Evolutionary conservation across 108 stramenopile genomes (phyloP), one percentile per base, ranked within the genome.

Genomic region (Fragilariopsis cylindrus): DNA sequence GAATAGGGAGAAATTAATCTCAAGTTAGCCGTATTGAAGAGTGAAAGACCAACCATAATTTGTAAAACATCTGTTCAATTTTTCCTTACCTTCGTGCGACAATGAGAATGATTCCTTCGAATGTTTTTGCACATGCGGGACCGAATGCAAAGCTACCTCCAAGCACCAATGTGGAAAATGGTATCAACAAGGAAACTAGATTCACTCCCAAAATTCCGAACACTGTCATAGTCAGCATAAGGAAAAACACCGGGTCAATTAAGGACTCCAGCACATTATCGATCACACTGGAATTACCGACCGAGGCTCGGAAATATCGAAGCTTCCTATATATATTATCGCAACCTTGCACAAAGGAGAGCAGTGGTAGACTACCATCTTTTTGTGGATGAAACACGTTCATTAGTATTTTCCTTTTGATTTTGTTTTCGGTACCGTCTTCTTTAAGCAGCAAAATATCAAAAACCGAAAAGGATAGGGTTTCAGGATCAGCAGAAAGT

Each of bases 111-210:
- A 90, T 84, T 19, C 92, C 91, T 81, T 90, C 90, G 47, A 93
- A 83, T 5, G 84, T 69, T 68, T 90, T 89, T 16, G 88, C 84
- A 30, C 79, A 84, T 5, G 80, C 83, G 11, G 88, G 78, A 3
- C 94, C 91, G 44, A 95, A 72, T 8, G 90, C 90, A 74, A 95
- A 92, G 4, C 90, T 84, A 64, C 91, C 80, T 0, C 88, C 83
- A 18, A 95, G 86, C 47, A 92, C 18, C 5, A 94, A 70, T 13
- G 90, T 87, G 5, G 87, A 83, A 54, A 90, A 45, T 11, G 90
- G 87, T 13, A 90, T 85, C 6, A 94, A 77, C 19, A 94, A 74
- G 21, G 88, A 84, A 87, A 85, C 88, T 3, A 91, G 94, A 66
- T 92, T 90, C 47, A 89, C 70, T n/a, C 84, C 57, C 45, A 95